Evolutionary conservation across 139 green algal species (phyloP).

Genomic region (Ettlia oleoabundans): DNA sequence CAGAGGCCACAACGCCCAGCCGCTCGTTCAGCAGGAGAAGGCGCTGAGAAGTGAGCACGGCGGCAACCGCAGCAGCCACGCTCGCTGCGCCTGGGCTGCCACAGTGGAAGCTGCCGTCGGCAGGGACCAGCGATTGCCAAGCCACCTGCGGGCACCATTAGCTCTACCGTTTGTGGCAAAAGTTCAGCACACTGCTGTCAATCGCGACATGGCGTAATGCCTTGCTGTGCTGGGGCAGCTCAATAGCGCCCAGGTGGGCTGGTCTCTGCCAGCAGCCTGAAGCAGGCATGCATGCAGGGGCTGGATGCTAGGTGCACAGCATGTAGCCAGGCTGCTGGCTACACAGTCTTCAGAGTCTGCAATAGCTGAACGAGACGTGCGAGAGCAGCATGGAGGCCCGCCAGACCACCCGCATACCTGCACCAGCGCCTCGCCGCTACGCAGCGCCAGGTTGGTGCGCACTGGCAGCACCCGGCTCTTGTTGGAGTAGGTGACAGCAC

Average conservation of each 20-base stretch:
- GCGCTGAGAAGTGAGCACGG: conserved; percentile 54
- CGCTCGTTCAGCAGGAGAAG: conserved; percentile 51
- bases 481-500: conserved; percentile 14
- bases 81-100: conserved; percentile 22
- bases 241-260: too few species aligned
- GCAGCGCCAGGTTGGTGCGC: conserved; percentile 35
- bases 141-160: conserved; percentile 39
- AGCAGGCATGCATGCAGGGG: too few species aligned
- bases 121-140: conserved; percentile 60
- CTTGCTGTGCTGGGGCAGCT: too few species aligned
- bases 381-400: neutral
- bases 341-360: too few species aligned
- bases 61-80: conserved; percentile 17
- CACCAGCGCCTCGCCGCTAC: conserved; percentile 42
- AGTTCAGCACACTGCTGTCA: too few species aligned
- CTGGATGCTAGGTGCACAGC: too few species aligned
- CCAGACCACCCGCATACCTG: conserved; percentile 21
- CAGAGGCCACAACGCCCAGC: conserved; percentile 40
- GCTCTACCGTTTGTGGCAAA: too few species aligned
- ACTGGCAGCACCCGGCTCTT: neutral
- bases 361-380: too few species aligned
- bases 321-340: too few species aligned
- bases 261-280: too few species aligned
- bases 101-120: conserved; percentile 27
- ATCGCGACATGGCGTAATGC: too few species aligned